phyloP scores from a whole-genome alignment of 441 rosid species.

The Mallotus repandus region DNA sequence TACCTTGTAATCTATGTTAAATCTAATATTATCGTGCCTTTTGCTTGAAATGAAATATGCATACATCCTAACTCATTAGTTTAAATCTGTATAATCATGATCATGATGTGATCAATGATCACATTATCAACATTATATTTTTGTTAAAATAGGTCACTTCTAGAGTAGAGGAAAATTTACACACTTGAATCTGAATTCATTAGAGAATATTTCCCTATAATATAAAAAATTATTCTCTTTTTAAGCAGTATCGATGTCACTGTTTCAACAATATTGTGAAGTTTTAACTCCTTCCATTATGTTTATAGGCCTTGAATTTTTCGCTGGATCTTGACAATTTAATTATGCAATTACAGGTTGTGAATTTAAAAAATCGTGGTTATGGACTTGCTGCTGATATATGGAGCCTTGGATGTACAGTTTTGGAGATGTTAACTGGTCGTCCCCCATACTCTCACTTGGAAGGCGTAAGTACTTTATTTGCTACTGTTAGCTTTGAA shows the following conservation, averaged over 20 bases:
- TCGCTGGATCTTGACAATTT: neutral
- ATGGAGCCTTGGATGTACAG: constrained; percentile 92
- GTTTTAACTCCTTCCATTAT: neutral
- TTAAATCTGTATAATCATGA: neutral
- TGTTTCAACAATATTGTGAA: neutral
- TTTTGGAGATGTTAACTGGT: constrained; percentile 80
- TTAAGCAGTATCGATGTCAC: neutral
- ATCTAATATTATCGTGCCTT: neutral
- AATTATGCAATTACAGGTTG: constrained; percentile 17
- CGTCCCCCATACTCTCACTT: constrained; percentile 74
- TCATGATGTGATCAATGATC: neutral
- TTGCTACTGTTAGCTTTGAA: neutral
- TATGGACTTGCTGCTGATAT: constrained; percentile 75
- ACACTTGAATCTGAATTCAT: neutral
- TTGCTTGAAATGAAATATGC: neutral
- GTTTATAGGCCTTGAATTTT: neutral
- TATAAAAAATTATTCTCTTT: neutral
- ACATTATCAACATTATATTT: neutral
- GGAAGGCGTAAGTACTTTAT: constrained; percentile 55
- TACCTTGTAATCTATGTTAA: neutral
- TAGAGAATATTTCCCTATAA: no score
- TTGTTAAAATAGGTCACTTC: neutral
- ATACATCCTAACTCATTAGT: neutral
- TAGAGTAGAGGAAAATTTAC: neutral
- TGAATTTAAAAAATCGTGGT: constrained; percentile 46